Evolutionary conservation across 805 yeast species (phyloP), one percentile per base, ranked within the genome.

Genomic region (Aciculoconidium aculeatum): DNA sequence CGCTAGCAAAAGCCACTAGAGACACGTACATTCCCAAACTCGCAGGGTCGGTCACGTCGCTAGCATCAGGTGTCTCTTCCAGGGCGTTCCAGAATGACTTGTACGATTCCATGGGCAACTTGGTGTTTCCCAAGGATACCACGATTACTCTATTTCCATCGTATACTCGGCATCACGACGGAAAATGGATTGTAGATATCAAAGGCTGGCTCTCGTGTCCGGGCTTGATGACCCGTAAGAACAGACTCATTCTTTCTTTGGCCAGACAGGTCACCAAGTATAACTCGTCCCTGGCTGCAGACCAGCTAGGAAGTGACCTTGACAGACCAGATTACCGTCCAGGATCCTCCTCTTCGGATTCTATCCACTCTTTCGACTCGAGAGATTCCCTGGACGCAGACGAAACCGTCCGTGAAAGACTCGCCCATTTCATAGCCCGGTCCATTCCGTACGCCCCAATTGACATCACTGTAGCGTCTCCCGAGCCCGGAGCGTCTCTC

Each of bases 171-270:
- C 74, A 62, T 39, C 69, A 70, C 23, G 74, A 75, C 21, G 67
- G 83, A 24, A 95, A 96, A 5, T 74, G 82, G 70, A 57, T 80
- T 9, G 70, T 70, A 21, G 75, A 75, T 19, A 73, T 88, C 3
- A 67, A 83, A 24, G 95, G 96, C 5, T 74, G 82, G 70, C 58
- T 81, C 15, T 66, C 74, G 7, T 65, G 82, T 23, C 85, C 87
- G 0, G 94, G 94, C 1, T 61, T 70, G 6, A 70, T 76, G 65
- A 70, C 72, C 17, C 63, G 94, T 23, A 85, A 80, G 45, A 85
- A 86, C 52, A 61, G 78, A 34, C 51, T 88, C 24, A 61, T 88
- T 17, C 51, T 81, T 13, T 68, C 86, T 1, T 54, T 86, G 24
- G 84, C 86, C 3, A 73, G 74, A 36, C 86, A 83, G 51, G 59